phyloP scores from a whole-genome alignment of 345 rosid genomes.

The Hypericum perforatum region DNA sequence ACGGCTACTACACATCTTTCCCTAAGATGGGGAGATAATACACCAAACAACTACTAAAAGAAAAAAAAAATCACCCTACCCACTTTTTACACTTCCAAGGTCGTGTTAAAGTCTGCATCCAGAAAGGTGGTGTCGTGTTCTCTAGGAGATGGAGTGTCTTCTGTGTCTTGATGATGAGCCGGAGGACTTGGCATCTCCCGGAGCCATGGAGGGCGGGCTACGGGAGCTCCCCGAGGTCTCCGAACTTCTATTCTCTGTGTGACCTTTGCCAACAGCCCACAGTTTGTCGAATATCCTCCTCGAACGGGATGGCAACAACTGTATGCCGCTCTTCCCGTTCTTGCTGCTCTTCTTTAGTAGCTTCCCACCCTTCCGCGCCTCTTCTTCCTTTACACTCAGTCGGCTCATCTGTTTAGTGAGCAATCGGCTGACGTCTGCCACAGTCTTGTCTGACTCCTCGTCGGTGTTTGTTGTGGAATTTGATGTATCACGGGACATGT shows the following conservation, averaged over 20 bases:
- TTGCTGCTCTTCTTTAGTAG: slow-evolving; percentile 39
- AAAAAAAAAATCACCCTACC: slow-evolving; percentile 1
- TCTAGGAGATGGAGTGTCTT: slow-evolving; percentile 71
- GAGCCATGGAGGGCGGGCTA: slow-evolving; percentile 61
- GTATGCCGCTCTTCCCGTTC: slow-evolving; percentile 26
- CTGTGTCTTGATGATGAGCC: slow-evolving; percentile 60
- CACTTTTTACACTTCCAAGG: slow-evolving; percentile 17
- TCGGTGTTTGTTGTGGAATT: slow-evolving; percentile 32
- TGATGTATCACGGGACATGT: slow-evolving; percentile 23
- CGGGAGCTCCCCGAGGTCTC: slow-evolving; percentile 83
- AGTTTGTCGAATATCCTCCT: slow-evolving; percentile 72
- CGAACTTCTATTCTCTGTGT: slow-evolving; percentile 52
- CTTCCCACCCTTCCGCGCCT: slow-evolving; percentile 7
- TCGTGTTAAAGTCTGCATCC: too few relatives aligned
- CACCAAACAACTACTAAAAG: too few relatives aligned
- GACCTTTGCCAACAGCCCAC: slow-evolving; percentile 52
- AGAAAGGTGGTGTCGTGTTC: neutral
- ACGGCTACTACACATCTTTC: too few relatives aligned
- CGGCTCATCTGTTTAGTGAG: slow-evolving; percentile 35
- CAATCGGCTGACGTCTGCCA: slow-evolving; percentile 20
- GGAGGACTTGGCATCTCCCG: slow-evolving; percentile 53
- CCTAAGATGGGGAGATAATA: too few relatives aligned
- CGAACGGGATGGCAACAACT: slow-evolving; percentile 78
- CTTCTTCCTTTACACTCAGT: slow-evolving; percentile 25
- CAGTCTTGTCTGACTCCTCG: slow-evolving; percentile 37